Evolutionary conservation across 2,329 filamentous ascomycete genomes (phyloP), one percentile per base, ranked within the genome.

Genomic region (Aspergillaceae sp.): DNA sequence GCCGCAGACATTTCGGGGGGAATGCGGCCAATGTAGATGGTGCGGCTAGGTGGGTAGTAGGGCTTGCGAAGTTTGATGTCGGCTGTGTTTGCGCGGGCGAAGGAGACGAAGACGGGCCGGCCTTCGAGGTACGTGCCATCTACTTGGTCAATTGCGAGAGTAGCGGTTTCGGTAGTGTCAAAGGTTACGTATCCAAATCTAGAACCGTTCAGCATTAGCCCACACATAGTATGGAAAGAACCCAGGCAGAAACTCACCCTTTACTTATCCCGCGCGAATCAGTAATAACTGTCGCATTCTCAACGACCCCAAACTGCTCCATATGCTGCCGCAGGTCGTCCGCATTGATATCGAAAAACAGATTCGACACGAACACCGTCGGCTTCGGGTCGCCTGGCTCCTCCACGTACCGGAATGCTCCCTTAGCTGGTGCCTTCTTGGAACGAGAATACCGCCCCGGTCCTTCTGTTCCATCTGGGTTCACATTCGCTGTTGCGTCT

Each of bases 11-110:
- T 84, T 69, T 94, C 86, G 62, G 86, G 92, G 7, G 86, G 82
- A 68, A 95, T 80, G 72, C 92, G 92, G 55, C 88, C 87, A 56
- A 95, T 79, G 72, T 85, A 94, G 32, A 94, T 70, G 1, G 83
- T 86, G 60, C 76, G 79, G 43, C 77, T 77, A 3, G 82, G 81
- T 36, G 69, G 56, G 56, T 72, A 72, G 9, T 41, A 27, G 4
- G 30, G n/a, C 28, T 41, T 35, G 37, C 40, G 32, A 8, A 38
- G 36, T 26, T 38, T 19, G 26, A 11, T 26, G 29, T 49, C 51
- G 40, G 51, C 44, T 44, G 51, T 51, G 8, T 38, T 38, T 43
- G 51, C 60, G 42, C 57, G 60, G 51, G 81, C 76, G 61, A 74
- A 84, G 58, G 84, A 79, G 43, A 84, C 78, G 28, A 77, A 69